phyloP scores from a whole-genome alignment of 2,329 filamentous ascomycete species.

The Penicillium palitans region DNA sequence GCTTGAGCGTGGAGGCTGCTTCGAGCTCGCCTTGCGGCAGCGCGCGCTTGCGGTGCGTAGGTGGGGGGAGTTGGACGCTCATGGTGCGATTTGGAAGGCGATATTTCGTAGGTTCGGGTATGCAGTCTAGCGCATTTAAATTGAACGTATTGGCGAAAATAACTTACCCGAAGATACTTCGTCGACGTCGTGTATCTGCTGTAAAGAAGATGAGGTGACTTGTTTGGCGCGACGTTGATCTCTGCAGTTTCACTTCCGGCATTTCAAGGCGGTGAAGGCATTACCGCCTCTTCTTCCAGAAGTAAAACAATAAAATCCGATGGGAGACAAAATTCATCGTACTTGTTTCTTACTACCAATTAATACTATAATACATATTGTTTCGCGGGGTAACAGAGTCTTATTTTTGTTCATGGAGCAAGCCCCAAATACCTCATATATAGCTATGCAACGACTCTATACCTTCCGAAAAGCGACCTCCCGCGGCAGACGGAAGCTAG shows the following conservation, averaged over 20 bases:
- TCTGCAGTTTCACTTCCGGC: slow-evolving; percentile 19
- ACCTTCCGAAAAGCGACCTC: slow-evolving; percentile 71
- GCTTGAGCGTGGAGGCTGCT: slow-evolving; percentile 74
- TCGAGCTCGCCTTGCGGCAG: slow-evolving; percentile 70
- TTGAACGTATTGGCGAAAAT: neutral
- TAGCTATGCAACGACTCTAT: slow-evolving; percentile 20
- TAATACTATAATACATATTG: neutral
- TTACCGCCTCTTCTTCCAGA: slow-evolving; percentile 8
- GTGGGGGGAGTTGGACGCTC: slow-evolving; percentile 38
- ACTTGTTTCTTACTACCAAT: neutral
- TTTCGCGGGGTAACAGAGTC: slow-evolving; percentile 20
- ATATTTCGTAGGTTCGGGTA: neutral
- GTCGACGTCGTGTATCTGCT: neutral
- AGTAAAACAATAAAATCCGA: neutral
- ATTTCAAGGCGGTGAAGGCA: slow-evolving; percentile 25
- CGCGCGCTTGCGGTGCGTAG: slow-evolving; percentile 44
- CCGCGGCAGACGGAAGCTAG: slow-evolving; percentile 79
- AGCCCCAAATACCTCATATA: slow-evolving; percentile 17
- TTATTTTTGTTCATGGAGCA: slow-evolving; percentile 10
- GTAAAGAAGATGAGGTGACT: neutral
- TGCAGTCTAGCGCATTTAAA: neutral
- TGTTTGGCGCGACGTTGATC: slow-evolving; percentile 13
- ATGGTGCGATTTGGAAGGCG: slow-evolving; percentile 18
- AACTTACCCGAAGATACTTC: neutral
- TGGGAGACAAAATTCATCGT: neutral